Percentiles rank a stretch among this genome's conserved stretches.
Conservation (phyloP, 306 rosid genomes). For the Vigna hirtella region DNA sequence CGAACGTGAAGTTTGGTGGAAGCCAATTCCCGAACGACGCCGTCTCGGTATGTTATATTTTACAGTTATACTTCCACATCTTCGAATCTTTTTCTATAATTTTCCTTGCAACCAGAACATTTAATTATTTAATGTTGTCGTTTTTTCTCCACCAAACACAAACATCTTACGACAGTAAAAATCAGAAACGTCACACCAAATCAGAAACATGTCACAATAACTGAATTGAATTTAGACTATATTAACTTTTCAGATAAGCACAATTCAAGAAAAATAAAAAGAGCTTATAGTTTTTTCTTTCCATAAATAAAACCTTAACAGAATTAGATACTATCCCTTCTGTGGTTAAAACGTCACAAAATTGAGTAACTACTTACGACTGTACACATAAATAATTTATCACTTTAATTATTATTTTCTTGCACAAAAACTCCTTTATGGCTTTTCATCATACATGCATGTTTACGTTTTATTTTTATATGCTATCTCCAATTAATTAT, state of each 20-base stretch:
- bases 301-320: background rate
- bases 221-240: background rate
- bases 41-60: background rate
- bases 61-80: background rate
- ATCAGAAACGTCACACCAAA: background rate
- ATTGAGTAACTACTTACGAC: background rate
- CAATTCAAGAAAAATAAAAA: background rate
- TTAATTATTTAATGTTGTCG: background rate
- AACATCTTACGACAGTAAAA: background rate
- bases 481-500: conserved; percentile 21
- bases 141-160: conserved; percentile 16
- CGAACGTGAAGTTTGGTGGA: conserved; percentile 53
- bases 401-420: background rate
- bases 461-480: conserved; percentile 13
- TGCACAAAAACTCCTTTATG: background rate
- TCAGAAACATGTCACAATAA: background rate
- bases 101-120: background rate
- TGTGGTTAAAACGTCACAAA: background rate
- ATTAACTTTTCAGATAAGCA: background rate
- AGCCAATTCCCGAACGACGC: conserved; percentile 44
- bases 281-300: background rate
- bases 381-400: background rate
- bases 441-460: background rate
- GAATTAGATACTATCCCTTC: background rate
- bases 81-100: background rate